Evolutionary conservation across 1,284 basidiomycete genomes (phyloP).

Genomic region (Ustilago lituana): DNA sequence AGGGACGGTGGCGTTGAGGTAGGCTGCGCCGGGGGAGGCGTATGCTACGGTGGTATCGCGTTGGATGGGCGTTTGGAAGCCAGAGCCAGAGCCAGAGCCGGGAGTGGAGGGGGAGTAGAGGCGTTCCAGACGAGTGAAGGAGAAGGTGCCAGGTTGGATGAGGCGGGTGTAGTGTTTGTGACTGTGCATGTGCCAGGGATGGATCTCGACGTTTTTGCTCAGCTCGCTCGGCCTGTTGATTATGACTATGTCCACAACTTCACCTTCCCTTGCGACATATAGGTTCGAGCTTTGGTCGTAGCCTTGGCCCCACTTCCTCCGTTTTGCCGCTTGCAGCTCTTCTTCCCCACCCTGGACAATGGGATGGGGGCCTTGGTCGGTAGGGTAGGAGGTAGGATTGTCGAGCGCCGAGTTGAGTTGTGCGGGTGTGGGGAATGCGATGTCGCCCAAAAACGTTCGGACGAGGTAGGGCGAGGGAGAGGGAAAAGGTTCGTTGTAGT

Average conservation of each 20-base stretch:
- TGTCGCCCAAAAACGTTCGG: constrained; percentile 22
- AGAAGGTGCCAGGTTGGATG: constrained; percentile 44
- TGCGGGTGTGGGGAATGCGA: constrained; percentile 1
- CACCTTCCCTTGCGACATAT: constrained; percentile 32
- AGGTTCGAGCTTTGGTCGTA: constrained; percentile 21
- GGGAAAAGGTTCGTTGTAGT: constrained; percentile 15
- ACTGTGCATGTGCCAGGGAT: constrained; percentile 56
- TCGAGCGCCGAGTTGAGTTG: constrained; percentile 18
- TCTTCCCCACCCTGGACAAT: too few species aligned
- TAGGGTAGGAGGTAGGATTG: constrained; percentile 9
- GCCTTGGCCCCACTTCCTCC: constrained; percentile 7
- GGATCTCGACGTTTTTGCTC: constrained; percentile 27
- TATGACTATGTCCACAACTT: constrained; percentile 55
- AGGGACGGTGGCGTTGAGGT: constrained; percentile 30
- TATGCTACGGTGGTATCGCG: constrained; percentile 52
- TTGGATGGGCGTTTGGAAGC: constrained; percentile 25
- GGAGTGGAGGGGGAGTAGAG: constrained; percentile 6
- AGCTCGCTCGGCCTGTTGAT: constrained; percentile 34
- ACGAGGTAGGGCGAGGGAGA: constrained; percentile 40
- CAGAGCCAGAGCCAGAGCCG: too few species aligned
- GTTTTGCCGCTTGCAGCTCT: constrained; percentile 1
- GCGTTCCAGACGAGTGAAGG: constrained; percentile 10
- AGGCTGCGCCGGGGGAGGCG: constrained; percentile 39
- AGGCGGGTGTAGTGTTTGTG: constrained; percentile 43
- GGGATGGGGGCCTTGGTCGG: too few species aligned